A percentile compares a stretch with the other conserved stretches of the same genome.
These are phyloP conservation scores for Claviceps africana DNA, from an alignment of 2,329 filamentous ascomycete genomes.

Conservation along the genomic window DNA sequence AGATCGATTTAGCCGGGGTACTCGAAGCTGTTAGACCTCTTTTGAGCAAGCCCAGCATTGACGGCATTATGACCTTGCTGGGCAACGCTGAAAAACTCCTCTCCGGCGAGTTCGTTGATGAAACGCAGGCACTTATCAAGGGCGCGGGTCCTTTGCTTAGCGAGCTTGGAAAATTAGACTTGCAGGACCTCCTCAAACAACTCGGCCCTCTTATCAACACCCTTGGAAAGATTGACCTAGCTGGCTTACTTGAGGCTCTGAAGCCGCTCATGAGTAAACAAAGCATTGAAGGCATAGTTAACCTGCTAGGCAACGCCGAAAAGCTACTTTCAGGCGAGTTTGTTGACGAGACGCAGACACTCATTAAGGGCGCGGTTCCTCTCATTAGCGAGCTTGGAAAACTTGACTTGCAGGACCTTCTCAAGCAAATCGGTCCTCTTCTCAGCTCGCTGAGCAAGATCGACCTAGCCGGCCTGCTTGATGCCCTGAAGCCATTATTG, in stretches of 20 bases:
- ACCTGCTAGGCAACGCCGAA: slow-evolving; percentile 17
- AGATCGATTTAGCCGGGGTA: slow-evolving; percentile 19
- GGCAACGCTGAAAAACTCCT: slow-evolving; percentile 19
- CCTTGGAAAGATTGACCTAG: slow-evolving; percentile 19
- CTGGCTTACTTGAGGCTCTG: slow-evolving; percentile 15
- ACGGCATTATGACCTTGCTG: slow-evolving; percentile 19
- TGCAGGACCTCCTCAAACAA: slow-evolving; percentile 14
- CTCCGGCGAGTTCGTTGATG: slow-evolving; percentile 18
- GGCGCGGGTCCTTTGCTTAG: slow-evolving; percentile 19
- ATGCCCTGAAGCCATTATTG: slow-evolving; percentile 15
- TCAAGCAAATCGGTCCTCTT: slow-evolving; percentile 17
- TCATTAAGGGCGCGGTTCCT: slow-evolving; percentile 16
- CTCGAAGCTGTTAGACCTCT: slow-evolving; percentile 14
- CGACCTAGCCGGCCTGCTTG: slow-evolving; percentile 17
- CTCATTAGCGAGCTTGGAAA: slow-evolving; percentile 12
- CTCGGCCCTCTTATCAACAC: slow-evolving; percentile 18
- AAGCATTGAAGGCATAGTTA: slow-evolving; percentile 17
- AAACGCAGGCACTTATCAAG: slow-evolving; percentile 17
- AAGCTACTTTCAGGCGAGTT: slow-evolving; percentile 15
- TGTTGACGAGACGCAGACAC: slow-evolving; percentile 14
- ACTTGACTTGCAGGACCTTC: slow-evolving; percentile 13
- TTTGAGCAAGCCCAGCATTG: slow-evolving; percentile 14
- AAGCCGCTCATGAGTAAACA: slow-evolving; percentile 15
- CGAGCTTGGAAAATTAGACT: slow-evolving; percentile 9
- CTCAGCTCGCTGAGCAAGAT: slow-evolving; percentile 18